Evolutionary conservation across 2,329 filamentous ascomycete genomes (phyloP).

Genomic region (Raffaelea albimanens): DNA sequence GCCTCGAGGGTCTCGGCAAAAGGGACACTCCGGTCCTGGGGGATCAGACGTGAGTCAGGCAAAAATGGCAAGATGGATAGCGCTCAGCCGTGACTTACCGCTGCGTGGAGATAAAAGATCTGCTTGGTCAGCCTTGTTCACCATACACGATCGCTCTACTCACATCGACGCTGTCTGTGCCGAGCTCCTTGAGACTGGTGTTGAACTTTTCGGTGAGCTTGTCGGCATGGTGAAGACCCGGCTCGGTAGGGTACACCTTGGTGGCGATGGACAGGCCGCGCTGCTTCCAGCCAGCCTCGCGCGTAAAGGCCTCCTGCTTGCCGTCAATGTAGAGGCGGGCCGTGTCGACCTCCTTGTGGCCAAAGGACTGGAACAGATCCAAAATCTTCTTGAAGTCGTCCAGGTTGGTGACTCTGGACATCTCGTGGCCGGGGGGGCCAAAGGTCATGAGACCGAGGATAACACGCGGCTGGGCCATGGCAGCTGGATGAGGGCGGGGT

Average conservation of each 20-base stretch:
- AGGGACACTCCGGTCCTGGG: slow-evolving; percentile 12
- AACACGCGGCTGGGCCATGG: slow-evolving; percentile 21
- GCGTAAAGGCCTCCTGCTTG: slow-evolving; percentile 70
- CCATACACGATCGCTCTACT: no score
- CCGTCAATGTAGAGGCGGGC: slow-evolving; percentile 64
- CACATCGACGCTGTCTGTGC: slow-evolving; percentile 62
- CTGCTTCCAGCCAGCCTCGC: slow-evolving; percentile 67
- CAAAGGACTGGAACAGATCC: slow-evolving; percentile 65
- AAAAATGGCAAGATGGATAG: neutral
- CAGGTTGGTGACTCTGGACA: slow-evolving; percentile 61
- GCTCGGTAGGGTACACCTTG: slow-evolving; percentile 57
- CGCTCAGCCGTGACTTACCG: slow-evolving; percentile 22
- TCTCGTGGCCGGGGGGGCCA: slow-evolving; percentile 50
- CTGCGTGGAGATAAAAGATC: slow-evolving; percentile 69
- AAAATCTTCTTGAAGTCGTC: slow-evolving; percentile 62
- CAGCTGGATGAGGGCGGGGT: neutral
- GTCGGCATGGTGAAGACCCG: slow-evolving; percentile 52
- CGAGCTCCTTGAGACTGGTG: slow-evolving; percentile 59
- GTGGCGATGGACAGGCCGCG: slow-evolving; percentile 70
- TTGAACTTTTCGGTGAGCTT: slow-evolving; percentile 56
- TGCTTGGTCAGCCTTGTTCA: slow-evolving; percentile 10
- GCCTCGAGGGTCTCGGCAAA: slow-evolving; percentile 55
- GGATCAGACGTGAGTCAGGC: slow-evolving; percentile 1
- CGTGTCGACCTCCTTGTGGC: slow-evolving; percentile 80
- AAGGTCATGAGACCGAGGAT: slow-evolving; percentile 87